Percentiles rank a stretch among this genome's conserved stretches.
Evolutionary conservation across 305 asterid genomes (phyloP).

Genomic region (Solanum hybrid): DNA sequence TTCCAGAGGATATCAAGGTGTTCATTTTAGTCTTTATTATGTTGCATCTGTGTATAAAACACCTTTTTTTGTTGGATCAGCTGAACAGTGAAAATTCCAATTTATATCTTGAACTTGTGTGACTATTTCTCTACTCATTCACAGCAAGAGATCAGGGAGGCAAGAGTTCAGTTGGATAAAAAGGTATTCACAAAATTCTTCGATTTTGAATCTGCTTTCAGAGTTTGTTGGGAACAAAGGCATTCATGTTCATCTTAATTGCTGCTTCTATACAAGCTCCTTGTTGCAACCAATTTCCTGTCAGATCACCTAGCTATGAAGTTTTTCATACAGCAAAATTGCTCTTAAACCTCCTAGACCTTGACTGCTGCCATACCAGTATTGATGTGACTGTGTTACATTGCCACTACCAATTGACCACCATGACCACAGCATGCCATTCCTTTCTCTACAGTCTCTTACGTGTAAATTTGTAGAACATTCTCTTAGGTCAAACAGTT

Average conservation of each 20-base stretch:
- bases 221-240: background rate
- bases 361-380: background rate
- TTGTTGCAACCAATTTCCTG: background rate
- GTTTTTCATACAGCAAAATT: background rate
- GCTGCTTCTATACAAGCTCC: background rate
- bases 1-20: conserved; percentile 72
- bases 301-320: background rate
- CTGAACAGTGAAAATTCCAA: background rate
- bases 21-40: conserved; percentile 4
- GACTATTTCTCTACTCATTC: conserved; percentile 3
- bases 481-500: background rate
- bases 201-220: background rate
- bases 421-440: background rate
- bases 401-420: background rate
- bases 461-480: background rate
- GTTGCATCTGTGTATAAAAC: background rate
- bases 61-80: background rate
- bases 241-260: background rate
- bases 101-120: background rate
- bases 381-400: background rate
- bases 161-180: conserved; percentile 50
- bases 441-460: background rate
- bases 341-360: background rate
- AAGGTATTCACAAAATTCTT: conserved; percentile 43
- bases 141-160: conserved; percentile 72